Evolutionary conservation across 495 filamentous ascomycete genomes (phyloP), one percentile per base, ranked within the genome.

Genomic region (Lasiosphaeriaceae sp.): DNA sequence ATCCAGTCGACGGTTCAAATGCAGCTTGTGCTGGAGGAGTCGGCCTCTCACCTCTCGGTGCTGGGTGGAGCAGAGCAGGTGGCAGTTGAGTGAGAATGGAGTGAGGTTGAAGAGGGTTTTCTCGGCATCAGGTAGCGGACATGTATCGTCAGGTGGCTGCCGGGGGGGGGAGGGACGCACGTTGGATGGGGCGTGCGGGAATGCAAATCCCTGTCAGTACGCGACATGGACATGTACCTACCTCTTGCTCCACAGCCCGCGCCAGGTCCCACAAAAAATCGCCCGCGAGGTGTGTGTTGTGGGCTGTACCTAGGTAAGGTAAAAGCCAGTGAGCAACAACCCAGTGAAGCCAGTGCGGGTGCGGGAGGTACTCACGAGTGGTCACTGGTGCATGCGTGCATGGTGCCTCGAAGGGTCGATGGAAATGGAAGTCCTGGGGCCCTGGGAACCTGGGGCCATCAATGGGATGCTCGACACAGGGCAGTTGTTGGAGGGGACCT

Each of bases 171-270:
- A 17, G 37, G 3, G 14, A 61, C 60, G 63, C 61, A 65, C 61
- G 64, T 68, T 68, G 61, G 55, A 62, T 65, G 61, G 55, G 51
- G 24, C 46, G 65, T 64, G 58, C 64, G 55, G 60, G 64, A 66
- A 58, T 57, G 60, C 51, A 50, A 64, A 66, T 60, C 65, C 67
- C 59, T 68, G 60, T n/a, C 63, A 64, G 58, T 59, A 67, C 60
- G 52, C 45, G 53, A 59, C 54, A 34, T 60, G 44, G 60, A 64
- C 61, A n/a, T n/a, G n/a, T n/a, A n/a, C n/a, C n/a, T n/a, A n/a
- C 55, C 65, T 31, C 26, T 51, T 53, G 60, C 47, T 51, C 58
- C 64, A 64, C 63, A 45, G 41, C 37, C 44, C 23, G 23, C 21
- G 44, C 24, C 29, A 39, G 24, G 49, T 47, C 50, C 53, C 61